Percentiles rank a stretch among this genome's conserved stretches.
Conservation (phyloP, 371 early-diverging fungal genomes). For the Umbelopsis sp. region DNA sequence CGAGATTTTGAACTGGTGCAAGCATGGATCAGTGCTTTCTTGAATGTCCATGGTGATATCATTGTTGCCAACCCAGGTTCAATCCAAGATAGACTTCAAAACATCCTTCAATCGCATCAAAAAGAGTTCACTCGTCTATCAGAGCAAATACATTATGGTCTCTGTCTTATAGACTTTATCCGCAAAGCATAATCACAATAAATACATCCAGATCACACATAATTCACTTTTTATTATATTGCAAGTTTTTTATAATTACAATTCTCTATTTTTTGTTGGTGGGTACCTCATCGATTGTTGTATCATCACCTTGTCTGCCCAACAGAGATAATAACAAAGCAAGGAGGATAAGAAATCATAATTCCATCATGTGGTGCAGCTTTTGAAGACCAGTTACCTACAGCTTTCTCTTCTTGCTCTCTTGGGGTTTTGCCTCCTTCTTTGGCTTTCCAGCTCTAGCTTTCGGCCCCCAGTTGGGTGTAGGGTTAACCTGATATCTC, state of each 20-base stretch:
- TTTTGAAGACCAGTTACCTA: background rate
- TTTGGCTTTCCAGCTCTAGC: constrained; percentile 70
- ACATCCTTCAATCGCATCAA: constrained; percentile 48
- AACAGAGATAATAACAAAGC: background rate
- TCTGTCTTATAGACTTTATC: constrained; percentile 83
- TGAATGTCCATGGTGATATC: constrained; percentile 80
- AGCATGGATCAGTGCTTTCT: constrained; percentile 76
- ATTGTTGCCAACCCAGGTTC: constrained; percentile 63
- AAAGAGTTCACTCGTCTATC: constrained; percentile 69
- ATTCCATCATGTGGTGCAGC: background rate
- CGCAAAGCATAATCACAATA: constrained; percentile 45
- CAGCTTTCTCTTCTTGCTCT: constrained; percentile 14
- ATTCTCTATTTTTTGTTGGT: constrained; percentile 13
- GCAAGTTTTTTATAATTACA: background rate
- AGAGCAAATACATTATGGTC: constrained; percentile 77
- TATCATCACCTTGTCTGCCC: background rate
- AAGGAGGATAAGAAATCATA: background rate
- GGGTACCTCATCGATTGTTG: background rate
- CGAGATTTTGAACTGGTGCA: constrained; percentile 88
- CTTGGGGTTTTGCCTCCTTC: constrained; percentile 25
- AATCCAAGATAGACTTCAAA: constrained; percentile 52
- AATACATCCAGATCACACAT: background rate
- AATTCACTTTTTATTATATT: background rate
- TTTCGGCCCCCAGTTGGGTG: constrained; percentile 95
- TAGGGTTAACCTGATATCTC: constrained; percentile 93